These are phyloP conservation scores for Nymphaea thermarum DNA, from an alignment of 164 flowering plant species.

Conservation along the genomic window DNA sequence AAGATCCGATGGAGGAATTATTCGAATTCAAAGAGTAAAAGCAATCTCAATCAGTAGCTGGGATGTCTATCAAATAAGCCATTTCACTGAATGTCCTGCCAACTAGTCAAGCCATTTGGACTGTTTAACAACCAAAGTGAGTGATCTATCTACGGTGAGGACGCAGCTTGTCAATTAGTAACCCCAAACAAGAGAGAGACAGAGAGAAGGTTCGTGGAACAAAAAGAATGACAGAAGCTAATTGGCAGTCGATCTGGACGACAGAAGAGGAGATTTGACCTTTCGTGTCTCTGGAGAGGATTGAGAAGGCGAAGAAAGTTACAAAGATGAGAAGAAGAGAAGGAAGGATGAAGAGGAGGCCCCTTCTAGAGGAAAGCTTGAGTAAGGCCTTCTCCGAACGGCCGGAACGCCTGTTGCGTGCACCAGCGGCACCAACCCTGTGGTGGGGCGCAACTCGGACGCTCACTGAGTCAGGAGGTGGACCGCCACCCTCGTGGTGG, in stretches of 20 bases:
- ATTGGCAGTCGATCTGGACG: background rate
- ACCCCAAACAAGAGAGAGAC: no score
- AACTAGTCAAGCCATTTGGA: no score
- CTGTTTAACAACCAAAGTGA: no score
- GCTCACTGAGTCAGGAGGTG: slow-evolving; percentile 49
- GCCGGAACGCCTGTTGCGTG: slow-evolving; percentile 26
- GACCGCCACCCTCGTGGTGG: slow-evolving; percentile 12
- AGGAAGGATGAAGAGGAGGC: slow-evolving; percentile 26
- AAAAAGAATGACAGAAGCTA: background rate
- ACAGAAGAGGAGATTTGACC: slow-evolving; percentile 21
- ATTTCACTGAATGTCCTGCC: no score
- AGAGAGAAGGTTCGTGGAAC: no score
- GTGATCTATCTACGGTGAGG: no score
- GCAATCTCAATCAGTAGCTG: no score
- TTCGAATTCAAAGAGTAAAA: no score
- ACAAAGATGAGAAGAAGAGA: slow-evolving; percentile 26
- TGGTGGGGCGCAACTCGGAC: slow-evolving; percentile 25
- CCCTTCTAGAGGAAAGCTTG: slow-evolving; percentile 27
- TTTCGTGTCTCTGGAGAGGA: slow-evolving; percentile 20
- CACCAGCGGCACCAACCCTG: slow-evolving; percentile 13
- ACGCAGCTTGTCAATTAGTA: no score
- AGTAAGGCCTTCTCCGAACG: slow-evolving; percentile 21
- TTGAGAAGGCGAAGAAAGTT: slow-evolving; percentile 40
- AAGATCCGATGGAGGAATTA: no score
- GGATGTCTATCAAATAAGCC: no score